Evolutionary conservation across 805 yeast species (phyloP), one percentile per base, ranked within the genome.

Genomic region (Lipomyces spencermartinsiae): DNA sequence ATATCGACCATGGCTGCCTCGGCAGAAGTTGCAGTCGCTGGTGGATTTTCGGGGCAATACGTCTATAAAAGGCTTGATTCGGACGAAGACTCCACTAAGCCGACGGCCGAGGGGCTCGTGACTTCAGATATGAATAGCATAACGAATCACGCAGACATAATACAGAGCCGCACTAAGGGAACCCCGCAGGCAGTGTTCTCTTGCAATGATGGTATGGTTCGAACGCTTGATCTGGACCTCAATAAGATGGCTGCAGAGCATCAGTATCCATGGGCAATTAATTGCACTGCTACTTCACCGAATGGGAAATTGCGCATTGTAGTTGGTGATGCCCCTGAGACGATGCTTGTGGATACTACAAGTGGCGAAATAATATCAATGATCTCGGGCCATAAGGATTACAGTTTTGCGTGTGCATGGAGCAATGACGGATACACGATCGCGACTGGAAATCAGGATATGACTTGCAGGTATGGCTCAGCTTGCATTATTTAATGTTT

Each of bases 341-440:
- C 84, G 4, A 79, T 76, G 64, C 79, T 87, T 3, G 58, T 84
- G 2, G 91, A 87, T 74, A 75, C 79, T 14, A 72, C 88, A 62
- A 61, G 76, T 4, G 58, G 61, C 3, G 67, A 64, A 22, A 74
- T 74, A 12, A 67, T 74, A 3, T 57, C 70, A 33, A 43, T 70
- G 4, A 68, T 82, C 46, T 65, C 66, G 31, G 88, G 87, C 7
- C 90, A 87, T 74, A 76, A 76, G 60, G 90, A 87, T 73, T 87
- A 75, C 73, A 84, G 87, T 2, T 87, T 87, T 70, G 80, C 87
- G 54, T 87, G 89, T 73, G 89, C 86, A 72, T 87, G 90, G 90
- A 78, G 80, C 8, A 74, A 75, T 57, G 71, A 82, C 69, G 85
- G 82, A 14, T 76, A 82, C 59, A 71, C 79, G 4, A 69, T 87